phyloP scores from a whole-genome alignment of 75 land plant genomes.

The Selaginella moellendorffii region DNA sequence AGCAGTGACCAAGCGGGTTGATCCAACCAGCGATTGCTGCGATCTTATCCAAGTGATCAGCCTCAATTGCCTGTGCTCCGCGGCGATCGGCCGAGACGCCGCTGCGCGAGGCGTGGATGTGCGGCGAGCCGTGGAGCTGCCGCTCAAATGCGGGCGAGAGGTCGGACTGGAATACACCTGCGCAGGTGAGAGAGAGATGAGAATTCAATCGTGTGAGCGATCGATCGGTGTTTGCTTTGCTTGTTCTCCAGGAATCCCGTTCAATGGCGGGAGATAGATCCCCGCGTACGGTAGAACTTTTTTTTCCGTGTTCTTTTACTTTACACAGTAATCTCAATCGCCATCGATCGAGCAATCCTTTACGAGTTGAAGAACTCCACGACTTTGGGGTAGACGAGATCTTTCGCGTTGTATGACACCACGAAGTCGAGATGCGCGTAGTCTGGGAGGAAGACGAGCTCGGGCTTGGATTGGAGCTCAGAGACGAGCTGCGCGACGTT shows the following conservation, averaged over 20 bases:
- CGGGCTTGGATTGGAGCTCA: conserved; percentile 1
- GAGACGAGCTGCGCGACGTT: not conserved
- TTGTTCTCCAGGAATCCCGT: not conserved
- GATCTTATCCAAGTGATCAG: not conserved
- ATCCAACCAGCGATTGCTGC: not conserved
- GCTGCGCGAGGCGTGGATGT: not conserved
- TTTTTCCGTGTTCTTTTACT: too few species aligned
- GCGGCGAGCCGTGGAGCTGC: not conserved
- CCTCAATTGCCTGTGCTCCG: not conserved
- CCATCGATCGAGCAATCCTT: too few species aligned
- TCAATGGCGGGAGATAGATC: not conserved
- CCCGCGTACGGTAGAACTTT: not conserved
- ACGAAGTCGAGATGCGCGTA: conserved; percentile 8
- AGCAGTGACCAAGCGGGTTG: not conserved
- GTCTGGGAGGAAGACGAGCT: not conserved
- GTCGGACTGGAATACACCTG: not conserved
- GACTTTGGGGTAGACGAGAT: conserved; percentile 1
- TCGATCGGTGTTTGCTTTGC: not conserved
- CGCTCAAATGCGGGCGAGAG: not conserved
- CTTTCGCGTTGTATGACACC: not conserved
- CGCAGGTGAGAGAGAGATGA: not conserved
- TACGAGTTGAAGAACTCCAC: not conserved
- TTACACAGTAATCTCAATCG: too few species aligned
- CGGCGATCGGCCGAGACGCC: not conserved
- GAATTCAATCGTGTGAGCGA: not conserved